phyloP scores from a whole-genome alignment of 305 asterid genomes.

The Fraxinus velutina region DNA sequence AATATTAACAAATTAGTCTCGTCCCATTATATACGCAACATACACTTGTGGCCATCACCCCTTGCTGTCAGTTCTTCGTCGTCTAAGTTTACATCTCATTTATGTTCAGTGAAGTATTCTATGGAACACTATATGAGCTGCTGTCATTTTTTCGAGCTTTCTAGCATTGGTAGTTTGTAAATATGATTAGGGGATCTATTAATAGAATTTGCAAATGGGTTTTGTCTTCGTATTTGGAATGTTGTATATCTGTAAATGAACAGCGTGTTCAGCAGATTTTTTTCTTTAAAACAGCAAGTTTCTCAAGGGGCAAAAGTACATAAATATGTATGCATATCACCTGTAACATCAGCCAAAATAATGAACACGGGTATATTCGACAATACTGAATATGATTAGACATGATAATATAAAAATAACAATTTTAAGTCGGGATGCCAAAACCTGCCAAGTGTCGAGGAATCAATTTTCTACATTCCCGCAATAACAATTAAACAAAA shows the following conservation, averaged over 20 bases:
- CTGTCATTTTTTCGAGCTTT: slow-evolving; percentile 19
- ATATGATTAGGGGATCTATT: slow-evolving; percentile 17
- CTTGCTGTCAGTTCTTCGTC: not conserved
- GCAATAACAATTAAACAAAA: not conserved
- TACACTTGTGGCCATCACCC: not conserved
- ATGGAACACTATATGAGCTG: slow-evolving; percentile 1
- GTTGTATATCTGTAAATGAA: not conserved
- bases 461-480: not conserved
- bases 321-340: not conserved
- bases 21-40: not conserved
- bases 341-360: not conserved
- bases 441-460: not conserved
- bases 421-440: not conserved
- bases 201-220: slow-evolving; percentile 23
- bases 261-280: too few relatives aligned
- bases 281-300: not conserved
- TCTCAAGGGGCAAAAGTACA: not conserved
- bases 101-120: not conserved
- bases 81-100: slow-evolving; percentile 9
- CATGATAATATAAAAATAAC: not conserved
- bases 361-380: not conserved
- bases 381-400: not conserved
- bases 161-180: slow-evolving; percentile 27
- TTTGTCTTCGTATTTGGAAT: not conserved
- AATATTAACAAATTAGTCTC: not conserved